These are phyloP conservation scores for Phytophthora sojae DNA, from an alignment of 352 stramenopile species.

Conservation along the genomic window DNA sequence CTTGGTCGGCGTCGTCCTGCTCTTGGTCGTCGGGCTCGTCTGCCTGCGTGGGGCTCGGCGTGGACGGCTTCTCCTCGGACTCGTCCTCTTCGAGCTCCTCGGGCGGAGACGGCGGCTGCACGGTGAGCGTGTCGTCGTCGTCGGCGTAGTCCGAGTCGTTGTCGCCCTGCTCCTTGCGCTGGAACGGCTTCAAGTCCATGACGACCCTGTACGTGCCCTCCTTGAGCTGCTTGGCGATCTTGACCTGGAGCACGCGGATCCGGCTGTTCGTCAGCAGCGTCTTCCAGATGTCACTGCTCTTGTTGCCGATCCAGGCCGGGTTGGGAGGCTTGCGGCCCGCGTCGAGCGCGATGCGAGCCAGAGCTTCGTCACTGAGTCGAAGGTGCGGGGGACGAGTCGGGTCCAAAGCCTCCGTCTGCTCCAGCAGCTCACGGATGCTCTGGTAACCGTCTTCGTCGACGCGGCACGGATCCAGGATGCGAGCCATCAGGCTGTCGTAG, in stretches of 20 bases:
- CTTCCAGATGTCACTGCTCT: not conserved
- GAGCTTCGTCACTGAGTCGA: too few relatives aligned
- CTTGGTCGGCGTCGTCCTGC: not conserved
- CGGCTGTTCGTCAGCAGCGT: not conserved
- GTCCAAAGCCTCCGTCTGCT: too few relatives aligned
- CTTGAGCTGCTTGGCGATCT: not conserved
- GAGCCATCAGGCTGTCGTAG: too few relatives aligned
- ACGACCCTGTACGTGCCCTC: not conserved
- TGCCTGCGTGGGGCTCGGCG: too few relatives aligned
- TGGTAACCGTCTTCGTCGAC: too few relatives aligned
- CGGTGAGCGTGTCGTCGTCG: not conserved
- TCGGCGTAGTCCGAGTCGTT: not conserved
- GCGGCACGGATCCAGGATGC: too few relatives aligned
- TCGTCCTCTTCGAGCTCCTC: not conserved
- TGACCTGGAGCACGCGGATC: not conserved
- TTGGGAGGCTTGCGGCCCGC: too few relatives aligned
- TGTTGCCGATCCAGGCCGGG: not conserved
- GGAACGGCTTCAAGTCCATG: not conserved
- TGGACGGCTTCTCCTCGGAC: not conserved
- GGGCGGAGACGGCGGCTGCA: too few relatives aligned
- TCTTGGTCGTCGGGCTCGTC: not conserved
- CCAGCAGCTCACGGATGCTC: too few relatives aligned
- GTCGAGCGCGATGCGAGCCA: too few relatives aligned
- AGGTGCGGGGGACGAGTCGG: too few relatives aligned
- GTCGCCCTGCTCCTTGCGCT: not conserved